Evolutionary conservation across 257 asterid genomes (phyloP).

Genomic region (Fraxinus excelsior): DNA sequence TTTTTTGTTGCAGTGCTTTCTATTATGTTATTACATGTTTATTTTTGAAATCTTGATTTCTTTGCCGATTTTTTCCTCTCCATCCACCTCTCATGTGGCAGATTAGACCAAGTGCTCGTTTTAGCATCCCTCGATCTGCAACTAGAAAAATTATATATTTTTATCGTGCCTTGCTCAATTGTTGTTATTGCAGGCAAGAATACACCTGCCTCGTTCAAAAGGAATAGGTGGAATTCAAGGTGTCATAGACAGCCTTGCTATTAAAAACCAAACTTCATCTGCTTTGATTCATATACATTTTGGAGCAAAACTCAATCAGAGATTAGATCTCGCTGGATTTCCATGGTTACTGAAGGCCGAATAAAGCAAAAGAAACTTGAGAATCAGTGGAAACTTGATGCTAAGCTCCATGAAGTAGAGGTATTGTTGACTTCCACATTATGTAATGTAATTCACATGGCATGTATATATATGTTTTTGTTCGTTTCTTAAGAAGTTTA

Average conservation of each 20-base stretch:
- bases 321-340: constrained; percentile 55
- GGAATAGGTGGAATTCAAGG: constrained; percentile 49
- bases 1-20: background rate
- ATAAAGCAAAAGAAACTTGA: constrained; percentile 56
- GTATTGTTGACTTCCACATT: constrained; percentile 24
- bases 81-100: background rate
- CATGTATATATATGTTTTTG: background rate
- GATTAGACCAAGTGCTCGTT: background rate
- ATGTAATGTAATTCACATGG: background rate
- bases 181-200: constrained; percentile 49
- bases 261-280: constrained; percentile 46
- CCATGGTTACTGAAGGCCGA: constrained; percentile 57
- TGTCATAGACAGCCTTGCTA: constrained; percentile 37
- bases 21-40: background rate
- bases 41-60: background rate
- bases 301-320: constrained; percentile 71
- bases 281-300: constrained; percentile 60
- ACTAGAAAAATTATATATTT: too few relatives aligned
- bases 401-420: constrained; percentile 80
- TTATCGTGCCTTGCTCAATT: background rate
- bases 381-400: constrained; percentile 61
- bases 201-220: constrained; percentile 39
- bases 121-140: background rate
- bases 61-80: background rate
- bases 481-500: background rate